Percentiles rank a stretch among this genome's conserved stretches.
Evolutionary conservation across 129 eudicot genomes (phyloP).

Genomic region (Tagetes erecta): DNA sequence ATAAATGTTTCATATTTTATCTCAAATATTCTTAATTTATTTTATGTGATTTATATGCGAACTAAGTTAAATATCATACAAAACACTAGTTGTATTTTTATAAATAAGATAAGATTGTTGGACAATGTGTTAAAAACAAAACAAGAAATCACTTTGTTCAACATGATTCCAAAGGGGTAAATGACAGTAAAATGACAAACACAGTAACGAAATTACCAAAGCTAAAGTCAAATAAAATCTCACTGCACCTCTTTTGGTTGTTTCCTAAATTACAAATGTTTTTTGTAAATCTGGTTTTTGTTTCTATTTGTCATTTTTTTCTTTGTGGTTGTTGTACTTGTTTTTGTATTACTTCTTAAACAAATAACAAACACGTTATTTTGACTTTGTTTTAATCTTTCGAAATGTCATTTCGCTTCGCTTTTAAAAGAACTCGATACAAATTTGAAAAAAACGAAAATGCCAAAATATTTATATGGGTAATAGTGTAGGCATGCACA

Average conservation of each 20-base stretch:
- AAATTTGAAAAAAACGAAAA: too few species aligned
- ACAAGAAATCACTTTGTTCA: slow-evolving; percentile 35
- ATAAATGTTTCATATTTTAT: too few species aligned
- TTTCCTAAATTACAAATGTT: slow-evolving; percentile 30
- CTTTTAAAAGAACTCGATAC: background rate
- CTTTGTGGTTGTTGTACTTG: slow-evolving; percentile 36
- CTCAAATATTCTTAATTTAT: background rate
- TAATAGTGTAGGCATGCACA: too few species aligned
- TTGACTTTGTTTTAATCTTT: slow-evolving; percentile 1
- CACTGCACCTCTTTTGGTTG: slow-evolving; percentile 44
- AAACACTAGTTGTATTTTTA: background rate
- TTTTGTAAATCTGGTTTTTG: slow-evolving; percentile 27
- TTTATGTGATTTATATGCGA: background rate
- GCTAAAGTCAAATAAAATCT: slow-evolving; percentile 46
- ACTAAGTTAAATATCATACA: background rate
- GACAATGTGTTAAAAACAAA: slow-evolving; percentile 18
- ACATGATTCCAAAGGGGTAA: slow-evolving; percentile 38
- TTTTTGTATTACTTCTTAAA: slow-evolving; percentile 25
- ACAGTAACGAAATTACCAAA: slow-evolving; percentile 38
- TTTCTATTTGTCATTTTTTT: slow-evolving; percentile 30
- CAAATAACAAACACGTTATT: slow-evolving; percentile 10
- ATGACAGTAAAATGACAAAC: slow-evolving; percentile 41
- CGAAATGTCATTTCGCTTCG: background rate
- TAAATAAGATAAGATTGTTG: background rate
- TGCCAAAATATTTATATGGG: too few species aligned